Evolutionary conservation across 345 rosid species (phyloP).

Genomic region (Citrus trifoliata): DNA sequence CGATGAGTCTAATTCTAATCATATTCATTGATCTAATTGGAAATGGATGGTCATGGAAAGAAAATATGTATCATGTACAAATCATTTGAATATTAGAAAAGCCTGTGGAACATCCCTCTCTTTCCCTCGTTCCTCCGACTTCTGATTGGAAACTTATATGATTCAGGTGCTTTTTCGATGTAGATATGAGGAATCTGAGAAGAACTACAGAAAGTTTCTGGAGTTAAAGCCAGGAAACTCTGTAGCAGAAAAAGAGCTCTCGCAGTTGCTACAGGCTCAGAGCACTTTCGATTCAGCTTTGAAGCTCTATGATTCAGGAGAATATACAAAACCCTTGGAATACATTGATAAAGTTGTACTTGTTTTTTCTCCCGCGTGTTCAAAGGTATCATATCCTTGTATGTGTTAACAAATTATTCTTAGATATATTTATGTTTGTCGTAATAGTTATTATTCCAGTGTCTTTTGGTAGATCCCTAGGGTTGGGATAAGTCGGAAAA

Average conservation of each 20-base stretch:
- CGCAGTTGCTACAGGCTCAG: conserved; percentile 84
- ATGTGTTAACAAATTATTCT: not conserved
- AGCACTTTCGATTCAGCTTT: conserved; percentile 76
- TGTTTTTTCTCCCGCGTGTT: conserved; percentile 91
- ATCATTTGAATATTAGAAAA: not conserved
- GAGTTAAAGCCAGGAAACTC: conserved; percentile 69
- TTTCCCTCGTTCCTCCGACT: conserved; percentile 1
- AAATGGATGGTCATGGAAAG: not conserved
- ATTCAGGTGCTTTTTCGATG: conserved; percentile 35
- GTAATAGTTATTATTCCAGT: not conserved
- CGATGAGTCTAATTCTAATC: not conserved
- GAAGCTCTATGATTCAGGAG: conserved; percentile 64
- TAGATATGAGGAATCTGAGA: conserved; percentile 90
- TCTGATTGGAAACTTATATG: conserved; percentile 34
- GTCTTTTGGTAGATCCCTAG: not conserved
- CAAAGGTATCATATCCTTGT: conserved; percentile 50
- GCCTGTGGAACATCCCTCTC: not conserved
- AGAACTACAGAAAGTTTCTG: conserved; percentile 59
- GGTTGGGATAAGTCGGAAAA: not conserved
- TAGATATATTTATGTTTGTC: not conserved
- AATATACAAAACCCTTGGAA: conserved; percentile 67
- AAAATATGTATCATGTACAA: not conserved
- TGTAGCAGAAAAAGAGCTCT: conserved; percentile 85
- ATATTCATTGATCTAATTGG: not conserved
- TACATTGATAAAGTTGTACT: conserved; percentile 87